Percentiles rank a stretch among this genome's conserved stretches.
These are phyloP conservation scores for Podospora pseudocomata DNA, from an alignment of 495 filamentous ascomycete genomes.

Conservation along the genomic window DNA sequence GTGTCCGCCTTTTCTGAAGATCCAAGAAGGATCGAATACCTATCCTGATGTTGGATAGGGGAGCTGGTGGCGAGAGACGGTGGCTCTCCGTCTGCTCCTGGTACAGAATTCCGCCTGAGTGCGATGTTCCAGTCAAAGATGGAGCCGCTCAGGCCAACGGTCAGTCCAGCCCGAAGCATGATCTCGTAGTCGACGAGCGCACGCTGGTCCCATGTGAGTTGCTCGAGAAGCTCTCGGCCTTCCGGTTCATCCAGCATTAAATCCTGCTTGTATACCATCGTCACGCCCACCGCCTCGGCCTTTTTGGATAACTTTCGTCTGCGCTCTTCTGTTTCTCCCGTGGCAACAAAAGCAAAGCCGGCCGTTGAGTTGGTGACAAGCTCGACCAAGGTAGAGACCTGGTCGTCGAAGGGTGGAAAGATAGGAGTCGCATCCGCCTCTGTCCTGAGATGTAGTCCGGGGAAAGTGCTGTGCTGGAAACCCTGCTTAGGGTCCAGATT, in stretches of 20 bases:
- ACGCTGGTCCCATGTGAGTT: constrained; percentile 34
- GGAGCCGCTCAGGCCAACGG: constrained; percentile 33
- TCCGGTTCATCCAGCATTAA: constrained; percentile 21
- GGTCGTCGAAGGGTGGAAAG: constrained; percentile 21
- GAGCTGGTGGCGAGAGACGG: background rate
- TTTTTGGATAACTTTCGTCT: constrained; percentile 17
- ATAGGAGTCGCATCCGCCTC: constrained; percentile 18
- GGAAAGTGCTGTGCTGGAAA: constrained; percentile 19
- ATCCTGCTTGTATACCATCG: constrained; percentile 30
- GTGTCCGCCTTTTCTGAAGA: constrained; percentile 7
- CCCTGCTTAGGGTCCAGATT: constrained; percentile 18
- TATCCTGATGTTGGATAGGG: constrained; percentile 18
- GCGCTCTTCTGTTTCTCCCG: constrained; percentile 23
- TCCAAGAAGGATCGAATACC: constrained; percentile 20
- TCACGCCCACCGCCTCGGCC: constrained; percentile 26
- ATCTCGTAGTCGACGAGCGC: constrained; percentile 40
- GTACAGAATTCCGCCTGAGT: constrained; percentile 24
- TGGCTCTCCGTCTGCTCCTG: background rate
- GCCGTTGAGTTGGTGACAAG: constrained; percentile 17
- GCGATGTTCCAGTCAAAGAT: constrained; percentile 38
- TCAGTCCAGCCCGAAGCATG: constrained; percentile 29
- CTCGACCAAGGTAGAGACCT: constrained; percentile 23
- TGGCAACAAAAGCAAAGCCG: constrained; percentile 33
- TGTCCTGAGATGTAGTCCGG: constrained; percentile 25
- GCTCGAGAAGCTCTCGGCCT: constrained; percentile 24